A percentile compares a stretch with the other conserved stretches of the same genome.
These are phyloP conservation scores for Gilbertella persicaria DNA, from an alignment of 371 early-diverging fungal genomes.

Conservation along the genomic window DNA sequence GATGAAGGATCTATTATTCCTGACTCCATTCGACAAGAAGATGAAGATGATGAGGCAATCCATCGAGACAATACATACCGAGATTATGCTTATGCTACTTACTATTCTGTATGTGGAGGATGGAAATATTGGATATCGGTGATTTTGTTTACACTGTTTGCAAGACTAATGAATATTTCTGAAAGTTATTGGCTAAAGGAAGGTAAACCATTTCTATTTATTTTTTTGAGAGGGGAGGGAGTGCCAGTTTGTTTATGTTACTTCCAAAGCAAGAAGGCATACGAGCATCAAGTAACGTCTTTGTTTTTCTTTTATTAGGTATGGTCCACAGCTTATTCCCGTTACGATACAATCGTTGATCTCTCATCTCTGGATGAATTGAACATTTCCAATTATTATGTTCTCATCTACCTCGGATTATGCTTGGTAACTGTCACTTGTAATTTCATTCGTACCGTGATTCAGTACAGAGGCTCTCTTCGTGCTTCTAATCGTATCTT, in stretches of 20 bases:
- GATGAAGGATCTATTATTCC: slow-evolving; percentile 40
- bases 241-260: neutral
- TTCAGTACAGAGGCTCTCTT: slow-evolving; percentile 62
- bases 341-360: neutral
- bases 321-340: slow-evolving; percentile 39
- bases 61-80: slow-evolving; percentile 4
- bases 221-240: neutral
- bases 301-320: slow-evolving; percentile 14
- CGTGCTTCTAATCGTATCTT: slow-evolving; percentile 67
- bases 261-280: neutral
- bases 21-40: slow-evolving; percentile 28
- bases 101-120: slow-evolving; percentile 48
- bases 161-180: slow-evolving; percentile 35
- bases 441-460: slow-evolving; percentile 54
- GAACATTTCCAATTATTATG: slow-evolving; percentile 28
- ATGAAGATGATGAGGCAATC: slow-evolving; percentile 8
- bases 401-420: slow-evolving; percentile 35
- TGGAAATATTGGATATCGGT: slow-evolving; percentile 44
- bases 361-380: neutral
- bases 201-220: slow-evolving; percentile 25
- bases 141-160: slow-evolving; percentile 34
- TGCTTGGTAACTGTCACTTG: slow-evolving; percentile 33
- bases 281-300: neutral
- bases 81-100: slow-evolving; percentile 43
- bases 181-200: slow-evolving; percentile 59